Percentiles rank a stretch among this genome's conserved stretches.
Evolutionary conservation across 495 filamentous ascomycete species (phyloP).

Genomic region (Daldinia concentrica): DNA sequence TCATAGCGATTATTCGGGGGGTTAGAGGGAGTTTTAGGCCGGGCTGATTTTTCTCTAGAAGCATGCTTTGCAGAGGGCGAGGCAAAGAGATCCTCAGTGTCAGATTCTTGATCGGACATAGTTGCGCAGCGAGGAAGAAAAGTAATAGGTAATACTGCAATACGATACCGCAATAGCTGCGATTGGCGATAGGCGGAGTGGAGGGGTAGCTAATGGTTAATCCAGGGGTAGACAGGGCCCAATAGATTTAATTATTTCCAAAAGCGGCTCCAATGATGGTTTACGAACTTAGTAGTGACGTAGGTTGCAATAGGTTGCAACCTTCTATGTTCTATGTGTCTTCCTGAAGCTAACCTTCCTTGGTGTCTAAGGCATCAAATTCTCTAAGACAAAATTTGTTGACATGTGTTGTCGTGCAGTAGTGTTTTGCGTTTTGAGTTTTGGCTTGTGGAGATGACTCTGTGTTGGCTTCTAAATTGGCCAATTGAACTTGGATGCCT

Average conservation of each 20-base stretch:
- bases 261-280: slow-evolving; percentile 1
- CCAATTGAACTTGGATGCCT: slow-evolving; percentile 17
- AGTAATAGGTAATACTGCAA: background rate
- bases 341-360: background rate
- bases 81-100: slow-evolving; percentile 76
- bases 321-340: slow-evolving; percentile 12
- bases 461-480: slow-evolving; percentile 36
- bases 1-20: slow-evolving; percentile 66
- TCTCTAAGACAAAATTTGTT: slow-evolving; percentile 22
- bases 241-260: slow-evolving; percentile 18
- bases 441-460: slow-evolving; percentile 23
- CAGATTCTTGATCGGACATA: slow-evolving; percentile 60
- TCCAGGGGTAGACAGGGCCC: background rate
- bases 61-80: slow-evolving; percentile 65
- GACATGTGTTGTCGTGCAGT: slow-evolving; percentile 33
- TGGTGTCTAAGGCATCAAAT: background rate
- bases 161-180: slow-evolving; percentile 5
- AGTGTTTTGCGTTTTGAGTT: slow-evolving; percentile 30
- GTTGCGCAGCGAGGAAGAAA: background rate
- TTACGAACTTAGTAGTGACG: slow-evolving; percentile 15
- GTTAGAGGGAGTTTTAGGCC: slow-evolving; percentile 58
- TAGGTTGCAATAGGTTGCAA: background rate
- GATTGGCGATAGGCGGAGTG: slow-evolving; percentile 8
- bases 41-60: slow-evolving; percentile 34
- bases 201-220: slow-evolving; percentile 26